Base-by-base conservation (phyloP, 73 alveolate genomes). In the Blepharisma japonicum region DNA sequence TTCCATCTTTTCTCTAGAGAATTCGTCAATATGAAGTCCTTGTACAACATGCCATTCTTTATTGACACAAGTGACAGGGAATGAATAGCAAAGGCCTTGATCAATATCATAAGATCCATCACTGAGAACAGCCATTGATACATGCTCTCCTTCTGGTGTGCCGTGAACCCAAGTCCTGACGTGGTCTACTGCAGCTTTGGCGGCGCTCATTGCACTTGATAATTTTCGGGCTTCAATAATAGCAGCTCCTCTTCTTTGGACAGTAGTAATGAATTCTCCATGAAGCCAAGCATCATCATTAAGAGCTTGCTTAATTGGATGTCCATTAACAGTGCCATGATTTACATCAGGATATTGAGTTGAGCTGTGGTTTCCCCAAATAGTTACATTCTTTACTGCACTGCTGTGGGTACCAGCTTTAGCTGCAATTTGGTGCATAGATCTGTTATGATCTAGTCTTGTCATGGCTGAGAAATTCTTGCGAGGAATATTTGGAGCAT, bases 301-400 rank as follows among this genome's bases (percentile, higher is more conserved):
- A 18, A 76, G 68, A 71, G 71, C 84, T 68, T 79, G 84, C 71
- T 81, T 87, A 47, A 86, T 50, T 23, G 85, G 77, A 55, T 82
- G 87, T 54, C 82, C 83, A 51, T 71, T 78, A 32, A 54, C 81
- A 71, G 81, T 78, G 45, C 82, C 68, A 89, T 83, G 79, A 55
- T 86, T 89, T 56, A 87, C 81, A 77, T 92, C 95, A 27, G 98
- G 98, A 81, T 86, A 91, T 95, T 88, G 89, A 21, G 98, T 95
- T 51, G 97, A 96, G 39, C 98, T 90, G 92, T 96, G 99, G 87
- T 96, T 96, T 49, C 99, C 99, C 96, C 97, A 91, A 66, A 96
- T 93, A 55, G 91, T 92, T 21, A 96, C 71, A 54, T 89, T 86
- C 71, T 82, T 88, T 77, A 93, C 87, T 78, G 94, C 97, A 51